Base-by-base conservation (phyloP, 768 basidiomycete genomes). In the Naganishia kalamii region DNA sequence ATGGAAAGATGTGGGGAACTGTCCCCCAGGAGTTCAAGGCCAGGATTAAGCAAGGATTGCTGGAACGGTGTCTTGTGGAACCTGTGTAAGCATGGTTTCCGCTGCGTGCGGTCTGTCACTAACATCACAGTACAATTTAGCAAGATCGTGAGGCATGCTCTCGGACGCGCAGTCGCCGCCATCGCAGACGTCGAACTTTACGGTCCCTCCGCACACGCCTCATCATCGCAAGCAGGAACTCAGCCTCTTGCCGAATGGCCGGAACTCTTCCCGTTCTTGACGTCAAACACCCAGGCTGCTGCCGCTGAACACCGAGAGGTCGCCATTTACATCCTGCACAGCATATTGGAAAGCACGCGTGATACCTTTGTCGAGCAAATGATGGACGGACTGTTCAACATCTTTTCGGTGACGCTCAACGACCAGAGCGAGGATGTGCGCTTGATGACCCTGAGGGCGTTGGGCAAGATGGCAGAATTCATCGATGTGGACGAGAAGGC, bases 401-500 rank as follows among this genome's bases (percentile, higher is more conserved):
- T 97, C 29, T 92, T 97, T 76, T 81, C 83, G 51, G 79, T 80
- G 50, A 82, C 93, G 10, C 79, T 98, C 46, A 73, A 72, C 17
- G 94, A 99, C 79, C 85, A 92, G 75, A 93, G 89, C 69, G 81
- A 87, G 49, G 90, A 91, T 71, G 92, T 98, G 67, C 84, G 92
- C 66, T 86, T 97, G 50, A 93, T 88, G 30, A 90, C 92, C 40
- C 87, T 94, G 29, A 87, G 91, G 66, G 87, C 90, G n/a, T 80
- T 98, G 41, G 92, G 93, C 62, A 87, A 90, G 65, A 84, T 99
- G 59, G 89, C 94, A 23, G 91, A 93, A 77, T 97, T 90, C 79
- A 87, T 98, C 60, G 90, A 92, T 69, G 72, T 82, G 6, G 89
- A 90, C 47, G 90, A 97, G 77, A 93, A 93, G 80, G 81, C 79